Conservation (phyloP, 2,329 filamentous ascomycete species). For the Zasmidium cellare region DNA sequence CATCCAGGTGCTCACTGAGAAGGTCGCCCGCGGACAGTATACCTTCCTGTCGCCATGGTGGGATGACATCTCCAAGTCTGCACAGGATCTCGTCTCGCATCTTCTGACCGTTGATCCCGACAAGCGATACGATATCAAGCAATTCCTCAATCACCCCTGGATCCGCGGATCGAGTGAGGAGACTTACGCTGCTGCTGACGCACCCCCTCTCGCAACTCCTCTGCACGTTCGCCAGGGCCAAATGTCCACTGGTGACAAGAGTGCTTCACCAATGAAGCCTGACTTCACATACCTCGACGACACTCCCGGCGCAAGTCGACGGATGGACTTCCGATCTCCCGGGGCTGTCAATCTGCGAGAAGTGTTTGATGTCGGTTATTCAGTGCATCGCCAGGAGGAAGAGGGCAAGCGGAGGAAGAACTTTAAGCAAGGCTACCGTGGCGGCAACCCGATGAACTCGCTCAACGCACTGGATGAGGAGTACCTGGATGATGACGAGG, state of each 20-base stretch:
- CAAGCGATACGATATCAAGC: conserved; percentile 87
- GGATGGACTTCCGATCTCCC: conserved; percentile 91
- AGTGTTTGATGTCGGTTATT: conserved; percentile 97
- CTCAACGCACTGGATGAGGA: conserved; percentile 66
- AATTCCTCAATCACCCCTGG: conserved; percentile 96
- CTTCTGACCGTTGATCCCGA: conserved; percentile 92
- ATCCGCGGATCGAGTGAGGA: conserved; percentile 70
- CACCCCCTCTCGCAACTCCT: conserved; percentile 70
- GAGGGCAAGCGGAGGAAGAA: conserved; percentile 90
- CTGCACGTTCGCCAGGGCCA: conserved; percentile 58
- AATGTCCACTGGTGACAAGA: conserved; percentile 26
- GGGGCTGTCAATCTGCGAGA: conserved; percentile 94
- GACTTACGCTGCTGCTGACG: conserved; percentile 66
- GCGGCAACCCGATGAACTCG: conserved; percentile 62
- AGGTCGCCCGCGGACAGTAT: conserved; percentile 94
- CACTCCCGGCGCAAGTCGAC: conserved; percentile 57
- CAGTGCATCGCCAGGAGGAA: conserved; percentile 94
- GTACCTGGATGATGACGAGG: conserved; percentile 62
- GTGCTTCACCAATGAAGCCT: conserved; percentile 47
- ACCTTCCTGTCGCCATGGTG: conserved; percentile 99
- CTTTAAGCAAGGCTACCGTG: conserved; percentile 67
- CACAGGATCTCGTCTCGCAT: conserved; percentile 91
- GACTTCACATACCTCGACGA: conserved; percentile 57
- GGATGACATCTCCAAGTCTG: conserved; percentile 95
- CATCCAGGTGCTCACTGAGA: conserved; percentile 94